Percentiles rank a stretch among this genome's conserved stretches.
phyloP scores from a whole-genome alignment of 441 rosid species.

The Melastoma candidum region DNA sequence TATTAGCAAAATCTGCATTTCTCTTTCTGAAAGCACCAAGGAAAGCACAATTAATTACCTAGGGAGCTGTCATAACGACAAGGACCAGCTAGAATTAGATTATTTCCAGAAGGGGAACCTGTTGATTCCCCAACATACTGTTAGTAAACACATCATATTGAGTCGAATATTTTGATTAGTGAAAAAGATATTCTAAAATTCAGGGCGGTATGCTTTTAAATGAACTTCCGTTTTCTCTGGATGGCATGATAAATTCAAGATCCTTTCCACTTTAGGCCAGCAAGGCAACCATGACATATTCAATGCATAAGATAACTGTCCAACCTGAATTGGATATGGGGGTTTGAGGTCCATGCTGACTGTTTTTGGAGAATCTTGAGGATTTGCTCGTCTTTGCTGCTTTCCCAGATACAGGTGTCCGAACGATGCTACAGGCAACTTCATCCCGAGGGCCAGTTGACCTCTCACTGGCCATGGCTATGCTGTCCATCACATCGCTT shows the following conservation, averaged over 20 bases:
- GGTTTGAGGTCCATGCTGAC: conserved; percentile 48
- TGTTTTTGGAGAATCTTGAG: conserved; percentile 51
- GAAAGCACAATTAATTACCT: conserved; percentile 25
- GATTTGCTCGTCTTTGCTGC: conserved; percentile 62
- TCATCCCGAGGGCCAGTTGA: conserved; percentile 39
- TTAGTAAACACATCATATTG: too few relatives aligned
- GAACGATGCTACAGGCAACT: conserved; percentile 38
- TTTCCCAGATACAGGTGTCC: conserved; percentile 74
- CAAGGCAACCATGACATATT: too few relatives aligned
- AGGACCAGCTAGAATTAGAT: conserved; percentile 31
- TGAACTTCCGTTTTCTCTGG: too few relatives aligned
- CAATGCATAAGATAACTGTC: conserved; percentile 11
- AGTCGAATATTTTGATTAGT: too few relatives aligned
- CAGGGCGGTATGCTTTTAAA: too few relatives aligned
- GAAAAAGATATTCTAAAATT: too few relatives aligned
- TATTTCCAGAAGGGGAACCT: conserved; percentile 27
- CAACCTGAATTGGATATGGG: conserved; percentile 62
- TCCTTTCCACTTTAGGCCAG: too few relatives aligned
- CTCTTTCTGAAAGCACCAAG: background rate
- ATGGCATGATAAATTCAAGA: too few relatives aligned
- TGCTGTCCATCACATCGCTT: conserved; percentile 44
- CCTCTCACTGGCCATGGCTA: conserved; percentile 49
- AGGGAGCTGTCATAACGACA: conserved; percentile 74
- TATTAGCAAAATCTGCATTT: background rate
- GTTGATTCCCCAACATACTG: conserved; percentile 5